Evolutionary conservation across 495 filamentous ascomycete species (phyloP).

Genomic region (Penicillium desertorum): DNA sequence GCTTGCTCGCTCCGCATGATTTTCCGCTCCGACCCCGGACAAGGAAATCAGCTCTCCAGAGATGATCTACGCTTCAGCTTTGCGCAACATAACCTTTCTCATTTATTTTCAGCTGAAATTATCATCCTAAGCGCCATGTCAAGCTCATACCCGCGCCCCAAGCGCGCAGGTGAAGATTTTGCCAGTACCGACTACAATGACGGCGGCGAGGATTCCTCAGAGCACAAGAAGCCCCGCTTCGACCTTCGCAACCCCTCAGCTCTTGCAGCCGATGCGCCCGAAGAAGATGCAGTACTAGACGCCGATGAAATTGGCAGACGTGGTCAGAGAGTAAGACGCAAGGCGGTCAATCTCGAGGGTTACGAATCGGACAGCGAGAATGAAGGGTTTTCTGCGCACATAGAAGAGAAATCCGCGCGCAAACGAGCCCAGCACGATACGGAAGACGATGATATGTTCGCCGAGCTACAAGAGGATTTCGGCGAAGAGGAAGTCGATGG

Average conservation of each 20-base stretch:
- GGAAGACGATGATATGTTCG: conserved; percentile 87
- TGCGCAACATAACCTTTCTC: conserved; percentile 16
- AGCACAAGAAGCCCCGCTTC: conserved; percentile 85
- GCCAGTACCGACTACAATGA: conserved; percentile 66
- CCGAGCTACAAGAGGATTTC: conserved; percentile 64
- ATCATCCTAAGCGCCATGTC: conserved; percentile 50
- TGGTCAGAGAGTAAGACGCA: conserved; percentile 75
- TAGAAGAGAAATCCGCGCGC: conserved; percentile 56
- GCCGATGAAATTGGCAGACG: conserved; percentile 90
- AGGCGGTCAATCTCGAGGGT: conserved; percentile 91
- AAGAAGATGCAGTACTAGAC: conserved; percentile 80
- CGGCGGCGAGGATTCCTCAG: conserved; percentile 48
- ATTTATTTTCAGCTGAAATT: neutral
- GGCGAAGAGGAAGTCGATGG: conserved; percentile 53
- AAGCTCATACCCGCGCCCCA: conserved; percentile 68
- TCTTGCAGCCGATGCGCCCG: conserved; percentile 72
- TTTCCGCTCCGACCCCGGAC: conserved; percentile 50
- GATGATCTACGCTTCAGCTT: conserved; percentile 4
- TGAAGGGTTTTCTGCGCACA: conserved; percentile 77
- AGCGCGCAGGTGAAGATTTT: conserved; percentile 77
- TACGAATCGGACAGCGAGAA: conserved; percentile 95
- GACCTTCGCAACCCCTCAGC: conserved; percentile 92
- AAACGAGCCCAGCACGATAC: conserved; percentile 47
- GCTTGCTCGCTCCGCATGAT: conserved; percentile 39
- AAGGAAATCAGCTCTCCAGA: conserved; percentile 20